Base-by-base conservation (phyloP, 495 filamentous ascomycete genomes). In the Penicillium ucsense region DNA sequence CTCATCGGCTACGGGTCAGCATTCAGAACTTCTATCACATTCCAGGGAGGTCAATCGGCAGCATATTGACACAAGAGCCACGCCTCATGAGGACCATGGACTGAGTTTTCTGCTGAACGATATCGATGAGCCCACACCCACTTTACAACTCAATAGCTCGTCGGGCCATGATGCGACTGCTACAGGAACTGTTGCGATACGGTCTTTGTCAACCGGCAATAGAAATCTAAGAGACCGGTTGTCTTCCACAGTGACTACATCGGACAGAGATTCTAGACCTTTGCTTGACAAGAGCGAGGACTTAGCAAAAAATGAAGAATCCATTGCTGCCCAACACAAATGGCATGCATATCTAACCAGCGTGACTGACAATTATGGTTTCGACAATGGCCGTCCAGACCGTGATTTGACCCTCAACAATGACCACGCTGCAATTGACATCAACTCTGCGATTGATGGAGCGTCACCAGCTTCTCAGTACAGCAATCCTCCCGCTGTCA, bases 301-400 rank as follows among this genome's bases (percentile, higher is more conserved):
- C 20, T 20, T 2, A 20, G 2, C 1, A 20, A 20, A 20, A 1
- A 20, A 20, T 2, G 20, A 39, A 20, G 54, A 53, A 11, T 46
- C 52, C 20, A 56, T 53, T 8, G 45, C 44, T 3, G 60, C 66
- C 1, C 61, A 64, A 36, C 60, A 45, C 46, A 71, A 64, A 53
- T 72, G 68, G 68, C 62, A 65, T 3, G 57, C 62, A 5, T 72
- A 72, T 47, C 57, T 72, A 12, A 70, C 58, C 5, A 69, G 54
- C 10, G 67, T 70, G 6, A 68, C 66, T 3, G 69, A 70, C 29
- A 66, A 68, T 36, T 86, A 85, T 57, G 85, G 86, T 1, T 66
- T 83, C 44, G 86, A 90, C 55, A 71, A 76, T 29, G 86, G 86
- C 3, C 71, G 77, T 46, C 76, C 78, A 3, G 86, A 90, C 63